phyloP scores from a whole-genome alignment of 805 yeast genomes.

The Wickerhamomyces xylosicus region DNA sequence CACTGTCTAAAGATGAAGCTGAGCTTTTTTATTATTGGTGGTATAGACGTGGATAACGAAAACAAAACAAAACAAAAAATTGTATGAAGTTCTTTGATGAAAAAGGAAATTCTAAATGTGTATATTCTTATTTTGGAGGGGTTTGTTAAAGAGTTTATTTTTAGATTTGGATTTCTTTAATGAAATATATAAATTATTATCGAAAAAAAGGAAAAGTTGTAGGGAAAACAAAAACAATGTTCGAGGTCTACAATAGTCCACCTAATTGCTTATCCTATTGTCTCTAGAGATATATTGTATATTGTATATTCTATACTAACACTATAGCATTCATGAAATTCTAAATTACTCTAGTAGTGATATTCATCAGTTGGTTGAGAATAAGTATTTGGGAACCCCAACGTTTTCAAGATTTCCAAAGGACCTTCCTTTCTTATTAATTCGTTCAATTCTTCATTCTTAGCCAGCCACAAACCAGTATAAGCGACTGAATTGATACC shows the following conservation, averaged over 20 bases:
- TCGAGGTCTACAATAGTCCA: too few relatives aligned
- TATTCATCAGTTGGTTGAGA: constrained; percentile 51
- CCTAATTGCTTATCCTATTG: too few relatives aligned
- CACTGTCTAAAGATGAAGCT: constrained; percentile 12
- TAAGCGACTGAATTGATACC: constrained; percentile 78
- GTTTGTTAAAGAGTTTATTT: not conserved
- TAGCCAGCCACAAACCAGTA: constrained; percentile 71
- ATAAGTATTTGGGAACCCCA: constrained; percentile 58
- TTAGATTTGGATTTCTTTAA: too few relatives aligned
- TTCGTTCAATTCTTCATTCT: constrained; percentile 44
- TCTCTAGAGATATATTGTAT: too few relatives aligned
- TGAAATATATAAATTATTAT: too few relatives aligned
- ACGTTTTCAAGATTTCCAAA: constrained; percentile 41
- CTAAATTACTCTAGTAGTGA: constrained; percentile 34
- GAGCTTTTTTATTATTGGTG: not conserved
- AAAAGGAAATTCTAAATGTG: not conserved
- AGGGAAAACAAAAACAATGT: too few relatives aligned
- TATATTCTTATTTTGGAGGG: not conserved
- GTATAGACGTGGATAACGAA: not conserved
- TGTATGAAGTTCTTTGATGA: not conserved
- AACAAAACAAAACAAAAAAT: too few relatives aligned
- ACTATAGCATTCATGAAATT: too few relatives aligned
- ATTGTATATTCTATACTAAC: too few relatives aligned
- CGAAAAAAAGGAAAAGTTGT: too few relatives aligned
- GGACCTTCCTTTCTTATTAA: constrained; percentile 36